Conservation (phyloP, 768 basidiomycete genomes). For the Amanita rimosa region DNA sequence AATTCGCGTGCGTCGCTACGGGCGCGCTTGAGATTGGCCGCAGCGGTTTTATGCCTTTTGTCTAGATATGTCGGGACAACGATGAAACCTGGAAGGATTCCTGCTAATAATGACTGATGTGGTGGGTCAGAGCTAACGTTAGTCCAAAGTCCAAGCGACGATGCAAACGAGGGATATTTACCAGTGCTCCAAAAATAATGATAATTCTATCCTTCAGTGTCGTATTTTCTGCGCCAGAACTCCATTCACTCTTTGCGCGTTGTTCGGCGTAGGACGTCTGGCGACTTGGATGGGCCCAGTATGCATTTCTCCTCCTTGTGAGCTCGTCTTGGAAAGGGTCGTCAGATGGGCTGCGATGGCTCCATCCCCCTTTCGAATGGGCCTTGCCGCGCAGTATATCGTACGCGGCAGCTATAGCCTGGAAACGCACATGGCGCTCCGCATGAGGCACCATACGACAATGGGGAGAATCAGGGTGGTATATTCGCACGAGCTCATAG, state of each 20-base stretch:
- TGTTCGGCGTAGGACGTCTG: conserved; percentile 9
- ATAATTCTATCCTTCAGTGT: conserved; percentile 41
- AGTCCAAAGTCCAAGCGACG: background rate
- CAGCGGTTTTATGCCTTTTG: conserved; percentile 38
- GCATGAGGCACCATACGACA: conserved; percentile 28
- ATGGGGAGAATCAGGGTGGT: conserved; percentile 59
- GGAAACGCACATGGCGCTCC: conserved; percentile 50
- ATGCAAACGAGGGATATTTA: conserved; percentile 11
- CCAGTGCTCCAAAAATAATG: conserved; percentile 35
- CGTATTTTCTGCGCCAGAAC: conserved; percentile 29
- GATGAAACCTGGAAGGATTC: conserved; percentile 32
- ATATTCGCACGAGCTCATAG: conserved; percentile 59
- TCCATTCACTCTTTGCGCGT: conserved; percentile 12
- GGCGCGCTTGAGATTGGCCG: conserved; percentile 46
- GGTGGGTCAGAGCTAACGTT: no score
- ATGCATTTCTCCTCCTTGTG: conserved; percentile 31
- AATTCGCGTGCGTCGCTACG: conserved; percentile 42
- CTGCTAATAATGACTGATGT: conserved; percentile 20
- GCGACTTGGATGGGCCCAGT: conserved; percentile 20
- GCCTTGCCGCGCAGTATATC: conserved; percentile 35
- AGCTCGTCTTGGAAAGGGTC: conserved; percentile 43
- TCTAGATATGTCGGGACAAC: conserved; percentile 24
- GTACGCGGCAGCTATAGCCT: conserved; percentile 54
- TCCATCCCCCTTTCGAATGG: conserved; percentile 1
- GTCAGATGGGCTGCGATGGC: background rate